Percentiles rank a stretch among this genome's conserved stretches.
Evolutionary conservation across 1,284 basidiomycete species (phyloP).

Genomic region (Thelephora terrestris): DNA sequence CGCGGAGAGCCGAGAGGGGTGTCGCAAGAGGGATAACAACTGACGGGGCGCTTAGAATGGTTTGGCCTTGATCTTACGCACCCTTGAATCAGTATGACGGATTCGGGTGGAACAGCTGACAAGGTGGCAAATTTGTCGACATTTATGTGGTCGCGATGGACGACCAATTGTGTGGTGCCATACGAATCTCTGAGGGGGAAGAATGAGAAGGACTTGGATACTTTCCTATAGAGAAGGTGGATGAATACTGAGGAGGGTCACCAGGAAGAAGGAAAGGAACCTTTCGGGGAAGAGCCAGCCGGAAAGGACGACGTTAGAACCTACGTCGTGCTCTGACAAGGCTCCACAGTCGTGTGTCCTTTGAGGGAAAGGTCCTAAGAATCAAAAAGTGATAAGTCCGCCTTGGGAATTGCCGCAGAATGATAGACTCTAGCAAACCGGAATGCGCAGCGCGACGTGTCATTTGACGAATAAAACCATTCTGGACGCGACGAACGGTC

Average conservation of each 20-base stretch:
- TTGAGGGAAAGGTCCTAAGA: constrained; percentile 47
- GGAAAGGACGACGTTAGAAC: constrained; percentile 53
- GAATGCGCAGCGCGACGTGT: too few relatives aligned
- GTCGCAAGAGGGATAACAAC: constrained; percentile 15
- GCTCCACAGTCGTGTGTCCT: constrained; percentile 61
- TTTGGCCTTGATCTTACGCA: constrained; percentile 54
- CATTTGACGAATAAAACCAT: too few relatives aligned
- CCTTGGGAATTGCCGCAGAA: too few relatives aligned
- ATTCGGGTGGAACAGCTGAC: constrained; percentile 62
- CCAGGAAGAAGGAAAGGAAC: constrained; percentile 24
- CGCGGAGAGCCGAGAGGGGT: constrained; percentile 3
- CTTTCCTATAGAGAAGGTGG: constrained; percentile 37
- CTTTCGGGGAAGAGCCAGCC: constrained; percentile 74
- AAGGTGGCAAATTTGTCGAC: constrained; percentile 34
- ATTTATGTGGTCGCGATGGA: constrained; percentile 27
- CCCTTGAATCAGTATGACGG: constrained; percentile 66
- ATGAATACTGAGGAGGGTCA: background rate
- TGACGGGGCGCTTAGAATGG: constrained; percentile 28
- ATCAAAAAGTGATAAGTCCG: background rate
- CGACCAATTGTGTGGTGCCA: constrained; percentile 72
- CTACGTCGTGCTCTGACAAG: constrained; percentile 45
- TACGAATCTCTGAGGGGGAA: constrained; percentile 71
- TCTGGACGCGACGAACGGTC: too few relatives aligned
- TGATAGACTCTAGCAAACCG: too few relatives aligned
- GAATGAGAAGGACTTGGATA: constrained; percentile 62